Evolutionary conservation across 2,329 filamentous ascomycete genomes (phyloP), one percentile per base, ranked within the genome.

Genomic region (Albophoma yamanashiensis): DNA sequence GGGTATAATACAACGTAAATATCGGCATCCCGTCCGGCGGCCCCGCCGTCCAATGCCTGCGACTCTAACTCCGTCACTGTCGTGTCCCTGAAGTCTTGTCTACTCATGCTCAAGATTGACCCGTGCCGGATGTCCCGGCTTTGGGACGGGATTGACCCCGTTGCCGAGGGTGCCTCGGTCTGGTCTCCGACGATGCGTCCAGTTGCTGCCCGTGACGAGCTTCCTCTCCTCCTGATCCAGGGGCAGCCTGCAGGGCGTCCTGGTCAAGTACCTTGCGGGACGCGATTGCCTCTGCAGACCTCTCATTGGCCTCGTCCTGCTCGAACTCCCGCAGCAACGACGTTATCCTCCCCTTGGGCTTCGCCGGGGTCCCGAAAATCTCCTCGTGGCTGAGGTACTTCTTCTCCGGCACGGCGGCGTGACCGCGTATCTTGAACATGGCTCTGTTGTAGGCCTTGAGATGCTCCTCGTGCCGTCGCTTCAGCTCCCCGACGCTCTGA

Each of bases 401-500:
- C 59, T 67, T 71, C 27, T 69, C 63, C 15, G 68, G 61, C n/a
- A 68, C 40, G 31, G 66, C 63, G 2, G 27, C 31, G 9, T 65
- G 61, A 7, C 70, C 71, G n/a, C 71, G 68, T 6, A 74, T 56
- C 25, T 64, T 64, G 58, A 58, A 56, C 70, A 74, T 72, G 59
- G 65, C 56, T 11, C 56, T 59, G 52, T 67, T 61, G 57, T 70
- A 71, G 3, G 62, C 62, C 22, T 61, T 52, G 34, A 64, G 63
- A 47, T 74, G 72, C 36, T 66, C 66, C 9, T 64, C 43, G 22
- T 61, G 66, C 53, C 68, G 67, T 38, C 59, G 56, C 60, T 68
- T 58, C 38, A 74, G 61, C 4, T 66, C 65, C 27, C 67, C 58
- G 17, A 70, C 20, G 31, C 47, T 61, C 20, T 39, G 36, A n/a